Evolutionary conservation across 2,329 filamentous ascomycete genomes (phyloP).

Genomic region (Aspergillus novofumigatus): DNA sequence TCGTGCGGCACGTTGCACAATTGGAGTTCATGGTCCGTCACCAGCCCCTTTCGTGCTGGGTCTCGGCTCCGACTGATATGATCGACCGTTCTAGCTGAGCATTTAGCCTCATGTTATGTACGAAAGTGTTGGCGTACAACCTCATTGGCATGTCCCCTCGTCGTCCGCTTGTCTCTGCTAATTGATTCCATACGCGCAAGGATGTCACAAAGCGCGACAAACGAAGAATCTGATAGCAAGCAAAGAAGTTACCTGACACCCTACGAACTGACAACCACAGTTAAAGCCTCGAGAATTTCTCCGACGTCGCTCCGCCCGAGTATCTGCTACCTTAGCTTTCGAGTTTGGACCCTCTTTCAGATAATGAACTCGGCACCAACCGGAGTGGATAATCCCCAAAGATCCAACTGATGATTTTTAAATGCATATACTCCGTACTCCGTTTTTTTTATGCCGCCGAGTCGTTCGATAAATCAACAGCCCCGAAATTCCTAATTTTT

Average conservation of each 20-base stretch:
- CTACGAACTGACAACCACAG: not conserved
- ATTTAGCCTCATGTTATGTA: not conserved
- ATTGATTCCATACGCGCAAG: not conserved
- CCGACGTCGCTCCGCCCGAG: not conserved
- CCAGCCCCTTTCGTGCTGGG: not conserved
- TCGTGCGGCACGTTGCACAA: conserved; percentile 31
- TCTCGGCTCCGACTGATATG: not conserved
- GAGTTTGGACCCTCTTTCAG: not conserved
- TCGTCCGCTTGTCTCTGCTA: not conserved
- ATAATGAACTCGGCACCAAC: conserved; percentile 4
- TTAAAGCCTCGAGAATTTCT: not conserved
- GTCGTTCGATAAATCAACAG: not conserved
- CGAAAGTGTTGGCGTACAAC: not conserved
- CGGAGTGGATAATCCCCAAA: conserved; percentile 8
- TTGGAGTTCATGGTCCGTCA: not conserved
- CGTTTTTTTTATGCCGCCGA: not conserved
- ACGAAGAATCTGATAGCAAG: not conserved
- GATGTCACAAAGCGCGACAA: not conserved
- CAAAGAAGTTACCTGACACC: not conserved
- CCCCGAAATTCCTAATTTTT: not conserved
- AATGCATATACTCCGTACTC: not conserved
- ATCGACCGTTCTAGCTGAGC: not conserved
- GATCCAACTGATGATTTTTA: not conserved
- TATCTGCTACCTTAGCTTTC: not conserved
- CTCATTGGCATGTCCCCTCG: not conserved